Percentiles rank a stretch among this genome's conserved stretches.
Evolutionary conservation across 768 basidiomycete species (phyloP).

Genomic region (Boletellus sp.): DNA sequence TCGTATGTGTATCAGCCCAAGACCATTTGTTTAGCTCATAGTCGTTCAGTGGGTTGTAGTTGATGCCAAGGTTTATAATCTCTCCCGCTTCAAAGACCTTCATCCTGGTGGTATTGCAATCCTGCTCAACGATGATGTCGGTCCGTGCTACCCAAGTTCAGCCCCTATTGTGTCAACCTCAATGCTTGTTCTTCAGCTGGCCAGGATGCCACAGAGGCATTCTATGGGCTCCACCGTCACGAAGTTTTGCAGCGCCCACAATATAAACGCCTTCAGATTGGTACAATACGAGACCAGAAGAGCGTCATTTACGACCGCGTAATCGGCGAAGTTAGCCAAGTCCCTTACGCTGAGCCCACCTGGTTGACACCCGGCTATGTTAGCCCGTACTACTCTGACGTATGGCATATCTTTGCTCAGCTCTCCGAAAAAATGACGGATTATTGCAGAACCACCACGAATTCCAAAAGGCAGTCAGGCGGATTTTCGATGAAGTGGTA

Average conservation of each 20-base stretch:
- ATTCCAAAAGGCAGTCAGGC: conserved; percentile 45
- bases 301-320: conserved; percentile 46
- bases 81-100: conserved; percentile 72
- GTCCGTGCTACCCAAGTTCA: conserved; percentile 37
- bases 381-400: conserved; percentile 67
- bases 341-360: conserved; percentile 87
- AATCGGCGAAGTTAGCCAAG: conserved; percentile 59
- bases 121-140: conserved; percentile 73
- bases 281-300: conserved; percentile 62
- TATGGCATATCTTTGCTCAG: conserved; percentile 22
- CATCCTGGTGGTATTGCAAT: conserved; percentile 84
- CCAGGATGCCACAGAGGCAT: conserved; percentile 81
- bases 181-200: conserved; percentile 50
- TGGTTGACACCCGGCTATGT: conserved; percentile 73
- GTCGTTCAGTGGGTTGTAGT: conserved; percentile 70
- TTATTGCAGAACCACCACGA: conserved; percentile 43
- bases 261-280: conserved; percentile 70
- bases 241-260: conserved; percentile 78
- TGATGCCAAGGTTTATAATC: conserved; percentile 80
- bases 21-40: background rate
- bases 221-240: conserved; percentile 84
- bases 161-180: background rate
- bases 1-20: conserved; percentile 40
- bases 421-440: conserved; percentile 4
- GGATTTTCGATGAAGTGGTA: conserved; percentile 69